Evolutionary conservation across 169 alveolate species (phyloP), one percentile per base, ranked within the genome.

Genomic region (Theileria sp.): DNA sequence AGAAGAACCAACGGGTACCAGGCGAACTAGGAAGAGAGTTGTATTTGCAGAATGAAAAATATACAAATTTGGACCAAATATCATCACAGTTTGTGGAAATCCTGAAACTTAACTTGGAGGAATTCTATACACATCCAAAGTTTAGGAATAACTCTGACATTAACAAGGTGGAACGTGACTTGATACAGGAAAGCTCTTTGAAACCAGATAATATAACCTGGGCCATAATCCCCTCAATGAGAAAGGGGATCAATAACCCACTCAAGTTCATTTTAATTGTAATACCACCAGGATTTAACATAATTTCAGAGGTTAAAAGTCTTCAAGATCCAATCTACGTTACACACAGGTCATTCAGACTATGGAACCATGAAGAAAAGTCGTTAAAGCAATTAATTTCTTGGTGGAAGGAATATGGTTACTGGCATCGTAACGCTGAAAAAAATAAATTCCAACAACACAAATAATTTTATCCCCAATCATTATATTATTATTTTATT

Each of bases 331-430:
- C 94, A 50, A 88, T 92, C 60, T 92, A 92, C 71, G 95, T 92
- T 0, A 91, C 81, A 65, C 94, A 91, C 88, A 74, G 71, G 32
- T 75, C 88, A 54, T 92, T 92, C 77, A 79, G 72, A 66, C 60
- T 92, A 0, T 92, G 95, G 95, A 91, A 92, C 0, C 93, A 85
- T 60, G 72, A 64, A 17, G 89, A 87, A 69, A 86, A 62, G 80
- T 81, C 93, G 19, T 86, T 88, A 26, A 25, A 74, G 51, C 34
- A 51, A 10, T 74, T 92, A 26, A 80, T 92, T 56, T 74, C 67
- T 23, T 92, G 95, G 95, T 92, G 95, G 95, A 92, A 92, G 83
- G 93, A 88, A 73, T 88, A 79, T 13, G 95, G 95, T 3, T 92
- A 92, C 85, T 92, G 95, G 95, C 83, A 87, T 58, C 75, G 94